phyloP scores from a whole-genome alignment of 768 basidiomycete species.

The Lentinula detonsa region DNA sequence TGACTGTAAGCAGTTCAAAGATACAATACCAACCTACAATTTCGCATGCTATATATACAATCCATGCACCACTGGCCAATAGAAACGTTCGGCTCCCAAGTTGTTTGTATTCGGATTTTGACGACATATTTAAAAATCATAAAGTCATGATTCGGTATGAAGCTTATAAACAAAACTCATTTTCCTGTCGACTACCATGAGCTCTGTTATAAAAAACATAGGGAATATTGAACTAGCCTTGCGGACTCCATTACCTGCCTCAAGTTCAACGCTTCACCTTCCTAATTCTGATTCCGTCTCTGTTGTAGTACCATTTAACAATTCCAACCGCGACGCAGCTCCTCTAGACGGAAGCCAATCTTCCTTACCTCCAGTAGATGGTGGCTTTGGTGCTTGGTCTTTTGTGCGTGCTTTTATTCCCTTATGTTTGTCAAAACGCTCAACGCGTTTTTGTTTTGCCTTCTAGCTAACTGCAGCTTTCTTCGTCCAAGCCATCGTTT shows the following conservation, averaged over 20 bases:
- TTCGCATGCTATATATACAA: too few species aligned
- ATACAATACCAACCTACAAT: too few species aligned
- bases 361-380: constrained; percentile 16
- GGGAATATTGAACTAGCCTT: background rate
- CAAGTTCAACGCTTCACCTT: background rate
- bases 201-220: background rate
- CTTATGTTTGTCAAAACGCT: background rate
- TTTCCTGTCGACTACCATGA: background rate
- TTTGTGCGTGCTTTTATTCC: constrained; percentile 12
- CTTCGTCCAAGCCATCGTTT: constrained; percentile 20
- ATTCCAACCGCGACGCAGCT: background rate
- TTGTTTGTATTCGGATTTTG: too few species aligned
- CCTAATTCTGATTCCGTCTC: background rate
- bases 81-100: too few species aligned
- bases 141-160: too few species aligned
- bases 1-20: too few species aligned
- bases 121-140: too few species aligned
- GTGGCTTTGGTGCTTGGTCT: constrained; percentile 20
- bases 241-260: background rate
- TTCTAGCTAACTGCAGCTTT: constrained; percentile 19
- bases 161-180: too few species aligned
- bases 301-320: background rate
- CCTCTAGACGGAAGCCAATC: constrained; percentile 7
- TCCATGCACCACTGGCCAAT: too few species aligned
- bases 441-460: background rate